Conservation (phyloP, 1,284 basidiomycete species). For the Ganoderma multipileum region DNA sequence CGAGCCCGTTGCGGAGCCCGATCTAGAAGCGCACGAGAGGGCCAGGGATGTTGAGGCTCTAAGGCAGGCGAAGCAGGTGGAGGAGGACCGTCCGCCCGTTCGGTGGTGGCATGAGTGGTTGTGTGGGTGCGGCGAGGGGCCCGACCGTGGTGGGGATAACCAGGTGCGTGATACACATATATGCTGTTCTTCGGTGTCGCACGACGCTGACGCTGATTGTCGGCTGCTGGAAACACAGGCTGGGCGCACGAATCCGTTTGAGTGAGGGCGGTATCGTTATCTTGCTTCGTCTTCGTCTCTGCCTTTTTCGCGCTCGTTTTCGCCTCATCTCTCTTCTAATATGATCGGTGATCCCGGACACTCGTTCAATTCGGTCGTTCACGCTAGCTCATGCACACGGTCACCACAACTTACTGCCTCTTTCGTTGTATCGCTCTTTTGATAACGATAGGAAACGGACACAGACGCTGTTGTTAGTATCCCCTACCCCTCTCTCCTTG, state of each 20-base stretch:
- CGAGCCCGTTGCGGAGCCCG: constrained; percentile 48
- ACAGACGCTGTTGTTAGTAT: constrained; percentile 3
- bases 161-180: constrained; percentile 56
- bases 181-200: neutral
- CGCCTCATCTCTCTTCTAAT: neutral
- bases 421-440: neutral
- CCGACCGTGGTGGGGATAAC: constrained; percentile 70
- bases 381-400: neutral
- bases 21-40: constrained; percentile 23
- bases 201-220: constrained; percentile 3
- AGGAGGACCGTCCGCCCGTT: constrained; percentile 26
- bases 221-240: constrained; percentile 51
- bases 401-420: neutral
- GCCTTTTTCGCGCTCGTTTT: too few relatives aligned
- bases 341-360: neutral
- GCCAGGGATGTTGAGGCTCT: constrained; percentile 7
- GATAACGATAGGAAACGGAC: neutral
- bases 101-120: constrained; percentile 87
- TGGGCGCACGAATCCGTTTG: constrained; percentile 78
- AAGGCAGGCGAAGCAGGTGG: constrained; percentile 40
- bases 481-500: neutral
- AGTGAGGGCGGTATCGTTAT: constrained; percentile 46
- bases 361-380: neutral
- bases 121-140: constrained; percentile 76
- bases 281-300: neutral